Percentiles rank a stretch among this genome's conserved stretches.
These are phyloP conservation scores for Mycosarcoma maydis DNA, from an alignment of 1,284 basidiomycete species.

Conservation along the genomic window DNA sequence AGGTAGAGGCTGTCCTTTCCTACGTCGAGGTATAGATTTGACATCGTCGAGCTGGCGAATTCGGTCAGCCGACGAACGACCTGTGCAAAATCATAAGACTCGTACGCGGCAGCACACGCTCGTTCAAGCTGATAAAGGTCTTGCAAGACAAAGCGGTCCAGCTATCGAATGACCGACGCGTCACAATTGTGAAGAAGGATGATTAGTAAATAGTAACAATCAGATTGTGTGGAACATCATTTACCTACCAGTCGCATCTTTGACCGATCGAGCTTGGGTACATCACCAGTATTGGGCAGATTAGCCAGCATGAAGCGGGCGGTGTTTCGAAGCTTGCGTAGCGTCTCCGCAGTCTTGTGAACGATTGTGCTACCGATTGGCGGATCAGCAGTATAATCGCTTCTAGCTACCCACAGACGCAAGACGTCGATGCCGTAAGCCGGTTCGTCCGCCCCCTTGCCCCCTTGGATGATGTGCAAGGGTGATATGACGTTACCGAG, in stretches of 20 bases:
- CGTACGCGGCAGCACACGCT: slow-evolving; percentile 76
- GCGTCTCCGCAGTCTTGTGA: slow-evolving; percentile 78
- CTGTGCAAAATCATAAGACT: slow-evolving; percentile 82
- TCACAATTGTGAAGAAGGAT: no score
- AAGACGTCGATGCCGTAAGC: slow-evolving; percentile 87
- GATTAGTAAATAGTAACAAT: no score
- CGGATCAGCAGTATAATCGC: slow-evolving; percentile 89
- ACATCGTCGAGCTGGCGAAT: slow-evolving; percentile 71
- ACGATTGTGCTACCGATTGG: slow-evolving; percentile 84
- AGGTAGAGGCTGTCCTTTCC: slow-evolving; percentile 92
- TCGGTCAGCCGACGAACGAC: slow-evolving; percentile 68
- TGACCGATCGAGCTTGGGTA: slow-evolving; percentile 17
- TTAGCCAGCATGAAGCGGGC: slow-evolving; percentile 90
- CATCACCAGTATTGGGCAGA: slow-evolving; percentile 30
- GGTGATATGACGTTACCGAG: slow-evolving; percentile 91
- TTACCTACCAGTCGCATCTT: slow-evolving; percentile 33
- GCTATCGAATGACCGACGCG: no score
- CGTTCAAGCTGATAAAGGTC: slow-evolving; percentile 80
- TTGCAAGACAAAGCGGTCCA: slow-evolving; percentile 79
- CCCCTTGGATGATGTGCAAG: slow-evolving; percentile 80
- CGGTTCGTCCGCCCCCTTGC: slow-evolving; percentile 73
- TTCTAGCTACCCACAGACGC: slow-evolving; percentile 89
- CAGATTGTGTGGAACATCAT: no score
- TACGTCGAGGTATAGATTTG: slow-evolving; percentile 82
- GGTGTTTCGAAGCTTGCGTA: slow-evolving; percentile 88